Base-by-base conservation (phyloP, 805 yeast genomes). In the Ogataea nakhonphanomensis region DNA sequence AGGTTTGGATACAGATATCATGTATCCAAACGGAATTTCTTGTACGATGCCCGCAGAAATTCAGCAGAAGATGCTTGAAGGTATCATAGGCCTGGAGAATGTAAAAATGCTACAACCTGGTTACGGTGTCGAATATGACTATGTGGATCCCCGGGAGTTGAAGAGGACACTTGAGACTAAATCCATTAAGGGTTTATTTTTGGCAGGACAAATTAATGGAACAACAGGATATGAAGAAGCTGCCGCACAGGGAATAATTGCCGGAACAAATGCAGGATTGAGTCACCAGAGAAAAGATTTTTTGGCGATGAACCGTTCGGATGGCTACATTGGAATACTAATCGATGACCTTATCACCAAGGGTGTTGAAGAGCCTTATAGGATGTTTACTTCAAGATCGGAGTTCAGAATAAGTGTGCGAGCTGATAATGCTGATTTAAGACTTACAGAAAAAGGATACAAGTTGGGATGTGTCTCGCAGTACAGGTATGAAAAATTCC, bases 181-280 rank as follows among this genome's bases (percentile, higher is more conserved):
- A 53, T 61, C 74, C 3, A 78, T 93, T 2, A 64, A 71, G 8
- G 97, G 97, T 0, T 63, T 93, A 26, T 93, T 66, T 59, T 67
- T 93, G 32, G 99, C 99, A 0, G 99, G 99, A 1, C 99, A 93
- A 61, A 93, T 93, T 30, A 93, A 93, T 57, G 99, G 99, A 25
- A 93, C 99, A 0, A 93, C 99, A 0, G 99, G 99, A 0, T 93
- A 93, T 54, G 99, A 93, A 65, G 99, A 93, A 59, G 99, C 99
- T 0, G 96, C 96, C 2, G 84, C 98, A 0, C 99, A 93, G 57
- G 99, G 99, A 1, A 72, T 88, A 39, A 66, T 93, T 32, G 99
- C 99, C 1, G 99, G 99, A 8, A 81, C 90, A 28, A 93, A 93
- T 61, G 97, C 99, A 0, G 96, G 96, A 0, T 66, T 88, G 20